These are phyloP conservation scores for Podospora pseudoanserina DNA, from an alignment of 495 filamentous ascomycete species.

Conservation along the genomic window DNA sequence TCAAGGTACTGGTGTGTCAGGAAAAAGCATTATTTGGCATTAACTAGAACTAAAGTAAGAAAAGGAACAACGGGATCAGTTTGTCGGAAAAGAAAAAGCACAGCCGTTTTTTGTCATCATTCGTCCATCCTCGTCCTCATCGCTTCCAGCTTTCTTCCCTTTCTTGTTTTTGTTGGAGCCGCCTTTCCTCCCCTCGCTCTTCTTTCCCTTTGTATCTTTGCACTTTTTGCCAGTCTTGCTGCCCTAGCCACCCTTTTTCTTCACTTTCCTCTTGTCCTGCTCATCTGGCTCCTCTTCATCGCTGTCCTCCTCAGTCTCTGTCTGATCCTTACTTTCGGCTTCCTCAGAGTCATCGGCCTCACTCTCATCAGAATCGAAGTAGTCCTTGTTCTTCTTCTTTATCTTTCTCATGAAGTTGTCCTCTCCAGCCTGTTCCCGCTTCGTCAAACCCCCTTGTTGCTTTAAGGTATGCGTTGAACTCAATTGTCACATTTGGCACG, in stretches of 20 bases:
- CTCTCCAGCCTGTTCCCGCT: not conserved
- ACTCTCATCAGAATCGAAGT: not conserved
- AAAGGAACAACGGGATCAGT: too few species aligned
- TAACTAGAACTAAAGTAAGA: too few species aligned
- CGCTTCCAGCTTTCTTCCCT: not conserved
- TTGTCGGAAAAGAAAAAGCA: too few species aligned
- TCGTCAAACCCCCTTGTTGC: conserved; percentile 11
- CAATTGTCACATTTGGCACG: conserved; percentile 22
- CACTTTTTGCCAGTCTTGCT: not conserved
- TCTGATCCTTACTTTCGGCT: not conserved
- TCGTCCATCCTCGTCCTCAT: not conserved
- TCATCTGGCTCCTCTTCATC: not conserved
- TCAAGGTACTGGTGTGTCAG: too few species aligned
- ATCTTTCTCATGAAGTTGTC: not conserved
- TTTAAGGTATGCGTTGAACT: conserved; percentile 29
- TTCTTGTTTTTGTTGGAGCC: not conserved
- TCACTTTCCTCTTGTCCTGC: not conserved
- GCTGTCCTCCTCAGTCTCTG: not conserved
- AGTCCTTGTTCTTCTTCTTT: not conserved
- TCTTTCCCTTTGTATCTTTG: not conserved
- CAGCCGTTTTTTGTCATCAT: not conserved
- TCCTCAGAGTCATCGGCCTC: not conserved
- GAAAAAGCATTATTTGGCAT: too few species aligned
- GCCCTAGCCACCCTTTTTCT: not conserved
- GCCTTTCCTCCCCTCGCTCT: not conserved